Conservation (phyloP, 495 filamentous ascomycete species). For the Pseudevernia furfuracea region DNA sequence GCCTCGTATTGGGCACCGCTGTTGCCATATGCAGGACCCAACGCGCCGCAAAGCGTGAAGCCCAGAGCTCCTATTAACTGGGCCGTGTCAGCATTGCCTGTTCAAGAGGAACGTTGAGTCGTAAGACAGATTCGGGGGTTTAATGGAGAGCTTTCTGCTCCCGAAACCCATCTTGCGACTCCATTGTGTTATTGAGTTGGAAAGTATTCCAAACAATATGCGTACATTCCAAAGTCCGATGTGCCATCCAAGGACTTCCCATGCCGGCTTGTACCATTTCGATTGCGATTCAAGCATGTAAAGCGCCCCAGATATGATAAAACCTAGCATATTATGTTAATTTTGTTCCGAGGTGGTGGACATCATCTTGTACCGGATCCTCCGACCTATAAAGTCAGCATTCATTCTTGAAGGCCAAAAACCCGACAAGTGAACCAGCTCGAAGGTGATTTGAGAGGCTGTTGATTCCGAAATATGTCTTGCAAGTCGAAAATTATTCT, state of each 20-base stretch:
- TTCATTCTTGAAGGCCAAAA: background rate
- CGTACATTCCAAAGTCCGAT: constrained; percentile 50
- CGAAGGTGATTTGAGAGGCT: background rate
- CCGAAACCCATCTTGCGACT: background rate
- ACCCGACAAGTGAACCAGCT: constrained; percentile 30
- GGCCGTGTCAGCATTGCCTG: background rate
- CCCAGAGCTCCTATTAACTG: background rate
- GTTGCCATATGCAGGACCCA: constrained; percentile 45
- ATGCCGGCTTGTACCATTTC: constrained; percentile 57
- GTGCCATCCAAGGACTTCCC: constrained; percentile 53
- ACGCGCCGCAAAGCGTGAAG: constrained; percentile 46
- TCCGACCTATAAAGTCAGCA: background rate
- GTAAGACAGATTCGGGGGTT: background rate
- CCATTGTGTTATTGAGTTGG: background rate
- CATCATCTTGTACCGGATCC: background rate
- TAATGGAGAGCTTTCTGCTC: background rate
- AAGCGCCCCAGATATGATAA: constrained; percentile 31
- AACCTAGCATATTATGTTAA: background rate
- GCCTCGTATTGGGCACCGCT: constrained; percentile 51
- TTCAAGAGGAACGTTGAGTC: background rate
- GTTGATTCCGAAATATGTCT: constrained; percentile 19
- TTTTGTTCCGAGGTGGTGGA: background rate
- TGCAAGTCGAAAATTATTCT: background rate
- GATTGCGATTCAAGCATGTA: constrained; percentile 66
- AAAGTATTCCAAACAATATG: background rate